A percentile compares a stretch with the other conserved stretches of the same genome.
Conservation (phyloP, 306 rosid species). For the Bauhinia variegata region DNA sequence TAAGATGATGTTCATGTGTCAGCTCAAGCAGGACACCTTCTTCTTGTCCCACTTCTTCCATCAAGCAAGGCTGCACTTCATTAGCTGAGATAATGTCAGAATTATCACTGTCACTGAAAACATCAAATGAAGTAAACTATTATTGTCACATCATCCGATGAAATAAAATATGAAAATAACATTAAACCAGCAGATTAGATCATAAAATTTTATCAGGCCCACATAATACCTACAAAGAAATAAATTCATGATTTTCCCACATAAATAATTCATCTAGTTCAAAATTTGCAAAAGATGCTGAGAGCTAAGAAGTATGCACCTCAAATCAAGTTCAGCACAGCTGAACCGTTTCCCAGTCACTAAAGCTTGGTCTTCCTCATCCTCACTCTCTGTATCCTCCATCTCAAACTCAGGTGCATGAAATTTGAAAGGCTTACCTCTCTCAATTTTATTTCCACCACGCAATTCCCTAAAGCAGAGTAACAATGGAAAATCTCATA, state of each 20-base stretch:
- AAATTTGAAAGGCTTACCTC: slow-evolving; percentile 60
- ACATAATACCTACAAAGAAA: background rate
- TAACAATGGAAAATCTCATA: slow-evolving; percentile 5
- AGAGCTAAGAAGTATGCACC: slow-evolving; percentile 48
- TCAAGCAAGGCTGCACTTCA: slow-evolving; percentile 57
- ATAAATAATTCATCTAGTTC: background rate
- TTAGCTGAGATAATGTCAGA: slow-evolving; percentile 49
- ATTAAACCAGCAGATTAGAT: background rate
- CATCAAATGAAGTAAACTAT: slow-evolving; percentile 34
- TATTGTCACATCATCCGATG: slow-evolving; percentile 15
- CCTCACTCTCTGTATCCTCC: slow-evolving; percentile 48
- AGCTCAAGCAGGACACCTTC: slow-evolving; percentile 72
- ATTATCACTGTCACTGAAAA: slow-evolving; percentile 62
- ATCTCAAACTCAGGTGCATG: slow-evolving; percentile 61
- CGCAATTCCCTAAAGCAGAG: slow-evolving; percentile 32
- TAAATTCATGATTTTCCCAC: background rate
- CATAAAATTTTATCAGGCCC: background rate
- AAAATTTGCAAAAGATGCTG: slow-evolving; percentile 11
- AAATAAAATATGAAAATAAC: slow-evolving; percentile 18
- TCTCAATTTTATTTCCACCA: slow-evolving; percentile 37
- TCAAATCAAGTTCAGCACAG: slow-evolving; percentile 60
- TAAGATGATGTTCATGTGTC: slow-evolving; percentile 63
- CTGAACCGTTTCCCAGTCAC: slow-evolving; percentile 47
- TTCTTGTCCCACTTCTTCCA: slow-evolving; percentile 64
- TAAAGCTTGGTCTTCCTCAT: slow-evolving; percentile 45